These are phyloP conservation scores for Macrotyloma uniflorum DNA, from an alignment of 306 rosid species.

Conservation along the genomic window DNA sequence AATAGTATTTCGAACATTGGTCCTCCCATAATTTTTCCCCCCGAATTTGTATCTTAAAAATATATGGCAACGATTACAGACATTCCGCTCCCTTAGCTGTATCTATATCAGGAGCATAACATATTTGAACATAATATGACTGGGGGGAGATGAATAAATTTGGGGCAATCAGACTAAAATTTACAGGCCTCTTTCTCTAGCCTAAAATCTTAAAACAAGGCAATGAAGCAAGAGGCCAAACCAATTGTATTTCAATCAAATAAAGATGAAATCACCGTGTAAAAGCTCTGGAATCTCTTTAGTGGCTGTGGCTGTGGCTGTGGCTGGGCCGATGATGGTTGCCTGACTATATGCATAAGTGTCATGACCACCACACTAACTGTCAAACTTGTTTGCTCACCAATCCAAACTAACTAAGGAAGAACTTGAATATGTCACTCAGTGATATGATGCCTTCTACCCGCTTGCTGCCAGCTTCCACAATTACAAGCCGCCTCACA, in stretches of 20 bases:
- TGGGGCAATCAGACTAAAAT: slow-evolving; percentile 53
- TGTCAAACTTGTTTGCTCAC: slow-evolving; percentile 37
- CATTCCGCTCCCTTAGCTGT: slow-evolving; percentile 45
- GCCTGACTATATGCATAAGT: slow-evolving; percentile 37
- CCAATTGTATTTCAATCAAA: slow-evolving; percentile 60
- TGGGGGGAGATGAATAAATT: slow-evolving; percentile 57
- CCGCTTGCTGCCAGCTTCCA: slow-evolving; percentile 98
- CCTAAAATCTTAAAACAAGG: slow-evolving; percentile 87
- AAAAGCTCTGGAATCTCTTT: slow-evolving; percentile 40
- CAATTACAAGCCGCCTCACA: slow-evolving; percentile 84
- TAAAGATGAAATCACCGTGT: slow-evolving; percentile 51
- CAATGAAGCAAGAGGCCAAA: slow-evolving; percentile 65
- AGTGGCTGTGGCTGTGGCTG: slow-evolving; percentile 13
- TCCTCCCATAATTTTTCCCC: slow-evolving; percentile 44
- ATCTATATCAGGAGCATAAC: slow-evolving; percentile 52
- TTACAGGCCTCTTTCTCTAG: slow-evolving; percentile 79
- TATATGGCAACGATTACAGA: slow-evolving; percentile 49
- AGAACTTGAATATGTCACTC: slow-evolving; percentile 86
- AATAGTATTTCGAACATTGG: slow-evolving; percentile 45
- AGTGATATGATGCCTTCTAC: slow-evolving; percentile 90
- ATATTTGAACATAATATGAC: slow-evolving; percentile 40
- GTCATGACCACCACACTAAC: slow-evolving; percentile 45
- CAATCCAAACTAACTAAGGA: slow-evolving; percentile 69
- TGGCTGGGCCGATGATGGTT: slow-evolving; percentile 40
- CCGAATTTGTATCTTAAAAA: slow-evolving; percentile 43